Base-by-base conservation (phyloP, 2,329 filamentous ascomycete species). In the Stemphylium lycopersici region DNA sequence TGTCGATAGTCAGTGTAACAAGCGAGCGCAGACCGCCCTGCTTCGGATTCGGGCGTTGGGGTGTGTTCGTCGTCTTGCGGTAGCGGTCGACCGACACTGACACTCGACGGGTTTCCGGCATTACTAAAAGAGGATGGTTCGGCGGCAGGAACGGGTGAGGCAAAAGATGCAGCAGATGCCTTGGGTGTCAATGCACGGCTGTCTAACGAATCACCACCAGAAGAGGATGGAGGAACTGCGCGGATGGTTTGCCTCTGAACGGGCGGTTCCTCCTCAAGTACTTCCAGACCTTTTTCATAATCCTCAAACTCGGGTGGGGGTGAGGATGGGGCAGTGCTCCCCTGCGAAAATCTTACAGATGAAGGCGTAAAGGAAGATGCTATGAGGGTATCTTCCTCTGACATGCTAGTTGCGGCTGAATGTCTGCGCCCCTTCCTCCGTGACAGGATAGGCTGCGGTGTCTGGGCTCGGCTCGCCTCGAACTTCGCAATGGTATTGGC, bases 401-500 rank as follows among this genome's bases (percentile, higher is more conserved):
- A 77, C 42, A 60, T 68, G 54, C 65, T 73, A 60, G 74, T 76
- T 47, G 74, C 72, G 38, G 65, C 65, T 48, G 75, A 77, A 46
- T 71, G 69, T 61, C 74, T 69, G 63, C 65, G 57, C 56, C 66
- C 65, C 57, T 69, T 75, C 58, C 67, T 74, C 47, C 62, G 63
- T 49, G 68, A 63, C 47, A 72, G 61, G 62, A 72, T 67, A 52
- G 64, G 61, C 66, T 70, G 66, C 46, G 73, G 70, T 48, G 67
- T 65, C 55, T 71, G 67, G 58, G 65, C 62, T 41, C 66, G 65
- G 67, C 56, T 63, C 55, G 72, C 62, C 60, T 76, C 69, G 55
- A 73, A 67, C 59, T 70, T 74, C 56, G 74, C 69, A 58, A 75
- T 69, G 59, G 69, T 69, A 71, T 68, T 75, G 72, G 73, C 66